These are phyloP conservation scores for Cercospora sojina DNA, from an alignment of 2,329 filamentous ascomycete species.

Conservation along the genomic window DNA sequence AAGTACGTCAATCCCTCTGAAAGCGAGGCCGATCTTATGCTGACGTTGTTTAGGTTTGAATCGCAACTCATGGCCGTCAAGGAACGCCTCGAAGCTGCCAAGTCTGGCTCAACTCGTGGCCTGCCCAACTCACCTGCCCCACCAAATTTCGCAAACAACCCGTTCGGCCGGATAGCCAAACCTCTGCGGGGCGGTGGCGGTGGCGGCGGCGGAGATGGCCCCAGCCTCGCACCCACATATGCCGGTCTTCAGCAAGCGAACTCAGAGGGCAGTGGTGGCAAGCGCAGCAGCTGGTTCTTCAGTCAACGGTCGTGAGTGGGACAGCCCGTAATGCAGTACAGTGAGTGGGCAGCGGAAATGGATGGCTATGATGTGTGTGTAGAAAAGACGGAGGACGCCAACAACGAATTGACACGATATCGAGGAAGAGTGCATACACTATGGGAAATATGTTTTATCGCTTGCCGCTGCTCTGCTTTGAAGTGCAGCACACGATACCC, in stretches of 20 bases:
- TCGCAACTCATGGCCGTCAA: conserved; percentile 95
- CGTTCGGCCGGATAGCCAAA: conserved; percentile 66
- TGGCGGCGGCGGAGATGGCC: conserved; percentile 43
- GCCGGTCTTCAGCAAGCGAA: conserved; percentile 41
- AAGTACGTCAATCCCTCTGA: conserved; percentile 63
- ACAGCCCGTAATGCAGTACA: background rate
- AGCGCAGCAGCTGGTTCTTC: conserved; percentile 74
- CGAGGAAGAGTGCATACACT: conserved; percentile 10
- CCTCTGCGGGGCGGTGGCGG: conserved; percentile 62
- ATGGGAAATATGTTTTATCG: conserved; percentile 10
- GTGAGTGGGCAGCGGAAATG: background rate
- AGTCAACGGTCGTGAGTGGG: conserved; percentile 49
- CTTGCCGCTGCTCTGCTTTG: conserved; percentile 11
- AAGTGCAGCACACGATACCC: conserved; percentile 17
- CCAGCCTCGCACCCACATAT: conserved; percentile 43
- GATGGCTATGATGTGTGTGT: background rate
- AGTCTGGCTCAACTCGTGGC: conserved; percentile 83
- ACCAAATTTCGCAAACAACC: conserved; percentile 61
- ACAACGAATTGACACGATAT: conserved; percentile 12
- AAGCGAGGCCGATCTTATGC: background rate
- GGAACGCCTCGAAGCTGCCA: conserved; percentile 93
- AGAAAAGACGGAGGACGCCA: background rate
- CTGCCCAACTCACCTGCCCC: conserved; percentile 59
- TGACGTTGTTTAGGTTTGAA: conserved; percentile 70
- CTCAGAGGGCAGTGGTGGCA: conserved; percentile 43